Conservation (phyloP, 1,139 yeast species). For the Kluyveromyces sp. region DNA sequence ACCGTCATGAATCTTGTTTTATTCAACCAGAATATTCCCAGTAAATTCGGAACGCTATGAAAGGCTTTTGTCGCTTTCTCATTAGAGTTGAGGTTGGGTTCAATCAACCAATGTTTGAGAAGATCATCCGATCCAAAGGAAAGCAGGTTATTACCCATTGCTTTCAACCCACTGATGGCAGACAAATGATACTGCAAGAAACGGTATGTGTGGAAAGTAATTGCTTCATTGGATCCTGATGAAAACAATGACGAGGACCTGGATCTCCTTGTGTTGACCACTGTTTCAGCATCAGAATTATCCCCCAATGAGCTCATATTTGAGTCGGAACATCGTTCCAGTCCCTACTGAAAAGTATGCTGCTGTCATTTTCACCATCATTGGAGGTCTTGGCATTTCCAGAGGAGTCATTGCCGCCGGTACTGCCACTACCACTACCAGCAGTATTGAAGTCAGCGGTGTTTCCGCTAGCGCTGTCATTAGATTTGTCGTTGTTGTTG, state of each 20-base stretch:
- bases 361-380: background rate
- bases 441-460: background rate
- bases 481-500: background rate
- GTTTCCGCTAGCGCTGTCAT: background rate
- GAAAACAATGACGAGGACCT: constrained; percentile 14
- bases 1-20: constrained; percentile 15
- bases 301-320: background rate
- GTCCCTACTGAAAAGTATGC: background rate
- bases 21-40: constrained; percentile 23
- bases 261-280: constrained; percentile 4
- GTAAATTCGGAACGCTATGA: constrained; percentile 11
- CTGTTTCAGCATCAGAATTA: constrained; percentile 8
- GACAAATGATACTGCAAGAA: constrained; percentile 9
- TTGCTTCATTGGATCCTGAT: constrained; percentile 2
- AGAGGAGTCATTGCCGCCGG: background rate
- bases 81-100: constrained; percentile 16
- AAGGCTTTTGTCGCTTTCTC: constrained; percentile 12
- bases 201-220: constrained; percentile 6
- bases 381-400: background rate
- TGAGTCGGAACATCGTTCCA: background rate
- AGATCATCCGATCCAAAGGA: constrained; percentile 17
- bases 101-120: constrained; percentile 17
- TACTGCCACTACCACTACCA: background rate
- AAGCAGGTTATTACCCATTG: constrained; percentile 17
- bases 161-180: constrained; percentile 12